These are phyloP conservation scores for Globisporangium apiculatum DNA, from an alignment of 352 stramenopile genomes.

Conservation along the genomic window DNA sequence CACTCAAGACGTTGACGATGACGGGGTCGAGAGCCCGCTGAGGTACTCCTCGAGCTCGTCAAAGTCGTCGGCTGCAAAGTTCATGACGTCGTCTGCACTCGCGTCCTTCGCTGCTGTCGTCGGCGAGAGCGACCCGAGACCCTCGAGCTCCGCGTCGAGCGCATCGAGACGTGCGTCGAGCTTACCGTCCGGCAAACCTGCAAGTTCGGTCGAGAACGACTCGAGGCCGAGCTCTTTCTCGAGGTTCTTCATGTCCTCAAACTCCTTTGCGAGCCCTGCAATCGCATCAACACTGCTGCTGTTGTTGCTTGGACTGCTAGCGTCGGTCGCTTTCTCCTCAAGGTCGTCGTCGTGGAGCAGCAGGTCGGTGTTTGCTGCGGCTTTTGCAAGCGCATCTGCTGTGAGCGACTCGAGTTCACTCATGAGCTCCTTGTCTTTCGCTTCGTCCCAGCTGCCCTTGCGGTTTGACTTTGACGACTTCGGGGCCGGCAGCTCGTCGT, in stretches of 20 bases:
- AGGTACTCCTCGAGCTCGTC: constrained; percentile 86
- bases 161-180: constrained; percentile 56
- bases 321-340: constrained; percentile 35
- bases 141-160: constrained; percentile 70
- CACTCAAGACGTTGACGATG: constrained; percentile 7
- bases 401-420: constrained; percentile 80
- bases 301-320: constrained; percentile 1
- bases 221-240: constrained; percentile 80
- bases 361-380: constrained; percentile 19
- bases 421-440: constrained; percentile 84
- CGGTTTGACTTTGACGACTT: constrained; percentile 32
- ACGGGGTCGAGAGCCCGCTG: constrained; percentile 58
- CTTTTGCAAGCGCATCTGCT: constrained; percentile 40
- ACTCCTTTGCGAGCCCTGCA: constrained; percentile 53
- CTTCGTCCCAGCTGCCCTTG: constrained; percentile 77
- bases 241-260: constrained; percentile 77
- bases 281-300: constrained; percentile 23
- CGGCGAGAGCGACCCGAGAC: constrained; percentile 33
- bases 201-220: constrained; percentile 41
- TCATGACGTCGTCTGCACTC: constrained; percentile 58
- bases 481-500: constrained; percentile 43
- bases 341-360: constrained; percentile 18
- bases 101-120: constrained; percentile 31
- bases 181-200: constrained; percentile 35
- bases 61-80: constrained; percentile 85